Evolutionary conservation across 345 rosid genomes (phyloP), one percentile per base, ranked within the genome.

Genomic region (Salix arbutifolia): DNA sequence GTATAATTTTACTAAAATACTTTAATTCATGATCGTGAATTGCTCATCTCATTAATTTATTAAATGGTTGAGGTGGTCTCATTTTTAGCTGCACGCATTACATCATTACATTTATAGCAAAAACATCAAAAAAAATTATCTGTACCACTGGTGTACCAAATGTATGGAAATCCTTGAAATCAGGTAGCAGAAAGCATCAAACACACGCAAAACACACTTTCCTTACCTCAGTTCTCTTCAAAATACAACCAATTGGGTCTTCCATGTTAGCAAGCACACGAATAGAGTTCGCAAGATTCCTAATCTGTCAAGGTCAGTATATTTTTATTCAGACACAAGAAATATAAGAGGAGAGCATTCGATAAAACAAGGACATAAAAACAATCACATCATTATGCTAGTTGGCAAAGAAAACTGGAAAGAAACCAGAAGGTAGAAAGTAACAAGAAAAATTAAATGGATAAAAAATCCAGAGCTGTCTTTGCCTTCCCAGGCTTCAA

Each of bases 201-300:
- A 23, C 62, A 56, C 23, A 60, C 14, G 16, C 28, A 12, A 35
- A 75, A 23, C 21, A 30, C 30, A 17, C 70, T 77, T 80, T 56
- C n/a, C 78, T 84, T 80, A 96, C 99, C 97, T 96, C 86, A 11
- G 94, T 92, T 90, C 84, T 92, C 88, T 96, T 92, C 82, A 91
- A 79, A 79, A 94, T 86, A 75, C 73, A 85, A 61, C 99, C 97
- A 56, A 92, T 89, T 72, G 99, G 97, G 79, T 96, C 99, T 80
- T 92, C 93, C 99, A 96, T 92, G 78, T 92, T 87, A 9, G 97
- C 98, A 81, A 96, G 95, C 78, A 86, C 79, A 64, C 97, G 98
- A 75, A 96, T 86, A 26, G 95, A 87, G 73, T 84, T 78, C 48
- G 96, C 88, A 81, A 96, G 98, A 83, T 88, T 88, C 17, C 82